Evolutionary conservation across 2,329 filamentous ascomycete genomes (phyloP), one percentile per base, ranked within the genome.

Genomic region (Penicillium corylophilum): DNA sequence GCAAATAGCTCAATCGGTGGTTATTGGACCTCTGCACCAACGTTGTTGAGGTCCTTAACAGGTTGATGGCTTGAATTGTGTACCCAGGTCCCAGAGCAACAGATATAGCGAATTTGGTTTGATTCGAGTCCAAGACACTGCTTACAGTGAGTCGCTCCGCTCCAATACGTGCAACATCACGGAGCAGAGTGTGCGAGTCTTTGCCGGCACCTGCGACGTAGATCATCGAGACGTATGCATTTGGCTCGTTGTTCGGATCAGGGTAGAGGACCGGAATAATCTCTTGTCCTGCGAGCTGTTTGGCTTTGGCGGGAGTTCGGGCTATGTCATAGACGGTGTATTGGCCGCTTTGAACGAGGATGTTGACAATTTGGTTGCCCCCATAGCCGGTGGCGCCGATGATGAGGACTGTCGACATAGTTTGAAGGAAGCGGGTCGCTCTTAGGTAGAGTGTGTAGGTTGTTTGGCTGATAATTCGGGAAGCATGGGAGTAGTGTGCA

Each of bases 211-310:
- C 45, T 9, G 48, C 26, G 3, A 48, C 40, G 26, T 54, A 48
- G 23, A 54, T 46, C 28, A 48, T 26, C 1, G 41, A 44, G 2
- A 48, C 15, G 23, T 42, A 45, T 13, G 44, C n/a, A n/a, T 24
- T 41, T 4, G 52, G 48, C 4, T 48, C 40, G 13, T 42, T 42
- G 23, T 48, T 23, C 13, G 44, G 44, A 16, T 48, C 44, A 13
- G 33, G 20, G 10, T 43, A 54, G 15, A 48, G 24, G 7, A 51
- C 29, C 2, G 48, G 48, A 2, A 31, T 45, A 35, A 54, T 61
- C 57, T 77, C 72, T 59, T 77, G 67, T 2, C 65, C 61, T 31
- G 77, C 73, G 20, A 85, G 71, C n/a, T n/a, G n/a, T n/a, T n/a
- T n/a, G n/a, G n/a, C n/a, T n/a, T n/a, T n/a, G n/a, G n/a, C n/a